Evolutionary conservation across 2,329 filamentous ascomycete species (phyloP), one percentile per base, ranked within the genome.

Genomic region (Fusarium veterinarium): DNA sequence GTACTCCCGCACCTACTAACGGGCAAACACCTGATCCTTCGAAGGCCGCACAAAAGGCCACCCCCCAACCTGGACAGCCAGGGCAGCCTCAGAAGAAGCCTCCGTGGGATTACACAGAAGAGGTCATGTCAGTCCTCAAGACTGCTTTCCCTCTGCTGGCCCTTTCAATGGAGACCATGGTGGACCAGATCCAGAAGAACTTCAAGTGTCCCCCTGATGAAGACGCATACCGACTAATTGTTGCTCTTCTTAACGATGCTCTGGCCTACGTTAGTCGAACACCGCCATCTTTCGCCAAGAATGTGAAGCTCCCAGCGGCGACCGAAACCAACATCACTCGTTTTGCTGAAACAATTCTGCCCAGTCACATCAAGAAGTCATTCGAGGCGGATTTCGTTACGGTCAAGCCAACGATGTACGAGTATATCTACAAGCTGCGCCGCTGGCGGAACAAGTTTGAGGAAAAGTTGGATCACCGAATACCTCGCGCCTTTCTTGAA

Each of bases 131-230:
- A 38, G 93, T 95, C 35, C 90, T 99, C 60, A 98, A 99, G 86
- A 98, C 96, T 11, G 95, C 95, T 0, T 99, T 98, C 86, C 96
- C 96, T 30, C 88, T 99, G 23, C 89, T 99, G 76, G 96, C 97
- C 14, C 86, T 98, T 46, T 98, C 95, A 0, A 98, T 99, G 96
- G 96, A 99, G 84, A 97, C 95, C 0, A 99, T 98, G 95, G 95
- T 98, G 35, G 96, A 99, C 80, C 95, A 98, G 83, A 97, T 99
- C 66, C 93, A 96, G 81, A 98, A 98, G 86, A 93, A 98, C 83
- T 99, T 99, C 89, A 99, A 99, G 84, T 98, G 96, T 78, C 95
- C 95, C 19, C 95, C 95, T 0, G 96, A 99, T 77, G 96, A 99
- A 81, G 96, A 99, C 84, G 97, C 96, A 5, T 98, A 98, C 82